A percentile compares a stretch with the other conserved stretches of the same genome.
phyloP scores from a whole-genome alignment of 2,329 filamentous ascomycete genomes.

The Penicillium sp. region DNA sequence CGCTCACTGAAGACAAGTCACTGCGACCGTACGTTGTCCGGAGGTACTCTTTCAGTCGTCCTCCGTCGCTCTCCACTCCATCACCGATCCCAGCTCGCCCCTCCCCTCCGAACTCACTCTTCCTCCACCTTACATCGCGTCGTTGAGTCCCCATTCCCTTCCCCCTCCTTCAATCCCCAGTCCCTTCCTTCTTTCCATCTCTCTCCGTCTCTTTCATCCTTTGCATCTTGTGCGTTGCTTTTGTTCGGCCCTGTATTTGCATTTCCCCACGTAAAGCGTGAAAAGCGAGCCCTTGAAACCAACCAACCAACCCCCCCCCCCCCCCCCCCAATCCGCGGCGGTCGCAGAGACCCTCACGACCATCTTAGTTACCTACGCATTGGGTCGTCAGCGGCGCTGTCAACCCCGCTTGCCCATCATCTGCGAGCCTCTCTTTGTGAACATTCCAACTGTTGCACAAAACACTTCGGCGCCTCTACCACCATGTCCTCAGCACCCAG shows the following conservation, averaged over 20 bases:
- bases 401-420: conserved; percentile 11
- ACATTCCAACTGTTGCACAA: conserved; percentile 3
- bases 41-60: background rate
- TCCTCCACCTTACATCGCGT: background rate
- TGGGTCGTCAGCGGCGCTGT: conserved; percentile 6
- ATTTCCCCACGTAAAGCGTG: conserved; percentile 5
- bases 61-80: background rate
- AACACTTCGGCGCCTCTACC: conserved; percentile 4
- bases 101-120: no score
- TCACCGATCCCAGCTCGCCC: background rate
- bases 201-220: background rate
- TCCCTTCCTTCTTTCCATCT: background rate
- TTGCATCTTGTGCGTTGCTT: background rate
- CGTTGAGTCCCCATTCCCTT: background rate
- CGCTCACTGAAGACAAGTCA: no score
- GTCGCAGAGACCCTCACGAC: background rate
- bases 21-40: no score
- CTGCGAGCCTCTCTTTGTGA: conserved; percentile 13
- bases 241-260: conserved; percentile 1
- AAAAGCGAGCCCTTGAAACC: conserved; percentile 3
- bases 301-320: conserved; percentile 4
- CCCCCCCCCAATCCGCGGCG: background rate
- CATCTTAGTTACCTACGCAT: background rate
- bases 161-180: background rate
- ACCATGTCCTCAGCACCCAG: conserved; percentile 43